Evolutionary conservation across 192 early-diverging fungal genomes (phyloP).

Genomic region (Coemansia sp.): DNA sequence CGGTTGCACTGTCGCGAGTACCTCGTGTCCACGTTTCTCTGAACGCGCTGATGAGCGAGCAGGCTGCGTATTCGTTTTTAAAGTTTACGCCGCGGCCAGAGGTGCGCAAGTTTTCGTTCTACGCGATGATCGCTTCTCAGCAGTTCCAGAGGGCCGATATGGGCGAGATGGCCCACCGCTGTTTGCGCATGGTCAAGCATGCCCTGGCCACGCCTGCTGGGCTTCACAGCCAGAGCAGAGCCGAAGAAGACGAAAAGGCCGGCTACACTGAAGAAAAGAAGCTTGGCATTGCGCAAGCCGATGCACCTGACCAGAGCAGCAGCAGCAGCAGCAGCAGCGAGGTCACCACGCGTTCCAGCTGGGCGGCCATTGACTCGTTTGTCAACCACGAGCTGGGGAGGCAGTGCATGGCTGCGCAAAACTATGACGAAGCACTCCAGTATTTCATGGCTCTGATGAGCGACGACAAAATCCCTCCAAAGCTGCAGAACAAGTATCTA

Average conservation of each 20-base stretch:
- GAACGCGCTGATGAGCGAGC: constrained; percentile 83
- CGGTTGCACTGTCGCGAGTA: constrained; percentile 56
- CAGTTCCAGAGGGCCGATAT: constrained; percentile 77
- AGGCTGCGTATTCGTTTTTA: constrained; percentile 83
- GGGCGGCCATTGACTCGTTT: constrained; percentile 75
- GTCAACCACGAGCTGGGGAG: constrained; percentile 85
- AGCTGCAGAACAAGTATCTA: constrained; percentile 54
- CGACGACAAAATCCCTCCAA: constrained; percentile 37
- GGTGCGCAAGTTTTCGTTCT: constrained; percentile 87
- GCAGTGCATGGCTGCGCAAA: constrained; percentile 75
- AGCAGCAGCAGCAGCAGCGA: not conserved
- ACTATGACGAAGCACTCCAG: constrained; percentile 71
- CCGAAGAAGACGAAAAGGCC: not conserved
- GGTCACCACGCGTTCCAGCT: constrained; percentile 22
- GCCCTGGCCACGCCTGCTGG: constrained; percentile 19
- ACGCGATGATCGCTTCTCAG: constrained; percentile 85
- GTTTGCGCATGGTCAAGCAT: constrained; percentile 62
- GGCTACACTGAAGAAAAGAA: not conserved
- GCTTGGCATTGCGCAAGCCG: not conserved
- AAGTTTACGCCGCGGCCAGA: constrained; percentile 61
- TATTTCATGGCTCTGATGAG: constrained; percentile 80
- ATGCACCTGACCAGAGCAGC: not conserved
- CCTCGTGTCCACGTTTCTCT: constrained; percentile 59
- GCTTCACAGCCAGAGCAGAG: not conserved
- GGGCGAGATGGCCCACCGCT: constrained; percentile 76